phyloP scores from a whole-genome alignment of 441 rosid genomes.

The Arabidopsis hybrid region DNA sequence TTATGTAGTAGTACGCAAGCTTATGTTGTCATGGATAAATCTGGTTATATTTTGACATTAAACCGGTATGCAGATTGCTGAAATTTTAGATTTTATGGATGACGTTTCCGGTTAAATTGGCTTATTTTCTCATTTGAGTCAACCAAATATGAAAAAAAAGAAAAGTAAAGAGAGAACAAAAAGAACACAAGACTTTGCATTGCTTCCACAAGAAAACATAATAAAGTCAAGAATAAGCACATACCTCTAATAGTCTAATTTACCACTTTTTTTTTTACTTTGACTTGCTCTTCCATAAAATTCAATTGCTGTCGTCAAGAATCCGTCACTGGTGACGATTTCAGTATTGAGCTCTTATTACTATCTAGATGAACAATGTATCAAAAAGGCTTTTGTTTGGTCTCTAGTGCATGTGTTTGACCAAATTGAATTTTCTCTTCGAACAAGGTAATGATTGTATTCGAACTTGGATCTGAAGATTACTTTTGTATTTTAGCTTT shows the following conservation, averaged over 20 bases:
- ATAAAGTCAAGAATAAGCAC: slow-evolving; percentile 26
- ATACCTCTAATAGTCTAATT: neutral
- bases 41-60: slow-evolving; percentile 1
- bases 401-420: slow-evolving; percentile 16
- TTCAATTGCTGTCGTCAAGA: slow-evolving; percentile 7
- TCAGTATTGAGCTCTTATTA: neutral
- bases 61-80: slow-evolving; percentile 6
- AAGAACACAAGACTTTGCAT: slow-evolving; percentile 12
- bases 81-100: neutral
- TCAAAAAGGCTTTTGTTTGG: slow-evolving; percentile 8
- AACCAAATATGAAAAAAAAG: neutral
- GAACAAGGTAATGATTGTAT: neutral
- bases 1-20: slow-evolving; percentile 5
- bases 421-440: slow-evolving; percentile 15
- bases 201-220: slow-evolving; percentile 20
- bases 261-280: slow-evolving; percentile 12
- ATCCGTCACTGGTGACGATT: slow-evolving; percentile 36
- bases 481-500: neutral
- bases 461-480: neutral
- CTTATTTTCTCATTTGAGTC: slow-evolving; percentile 10
- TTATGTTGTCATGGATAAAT: slow-evolving; percentile 26
- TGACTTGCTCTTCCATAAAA: slow-evolving; percentile 28
- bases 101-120: slow-evolving; percentile 9
- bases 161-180: neutral
- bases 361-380: slow-evolving; percentile 13